A percentile compares a stretch with the other conserved stretches of the same genome.
Evolutionary conservation across 2,329 filamentous ascomycete species (phyloP).

Genomic region (Onygenales sp.): DNA sequence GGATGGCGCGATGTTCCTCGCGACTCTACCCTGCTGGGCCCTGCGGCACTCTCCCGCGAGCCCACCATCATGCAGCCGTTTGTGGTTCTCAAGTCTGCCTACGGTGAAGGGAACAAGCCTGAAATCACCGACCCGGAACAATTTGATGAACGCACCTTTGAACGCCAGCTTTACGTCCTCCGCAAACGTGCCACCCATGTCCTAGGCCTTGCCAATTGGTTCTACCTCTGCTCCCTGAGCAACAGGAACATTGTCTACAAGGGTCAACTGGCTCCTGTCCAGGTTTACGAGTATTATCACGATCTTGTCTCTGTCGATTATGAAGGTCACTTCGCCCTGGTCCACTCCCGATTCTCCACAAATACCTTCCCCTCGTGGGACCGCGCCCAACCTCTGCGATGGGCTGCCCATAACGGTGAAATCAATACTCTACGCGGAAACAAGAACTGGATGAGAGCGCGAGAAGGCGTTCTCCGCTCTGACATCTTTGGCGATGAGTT

Average conservation of each 20-base stretch:
- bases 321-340: slow-evolving; percentile 91
- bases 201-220: slow-evolving; percentile 95
- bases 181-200: slow-evolving; percentile 92
- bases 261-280: slow-evolving; percentile 84
- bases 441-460: slow-evolving; percentile 99
- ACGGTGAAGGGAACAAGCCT: slow-evolving; percentile 71
- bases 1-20: slow-evolving; percentile 94
- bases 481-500: slow-evolving; percentile 88
- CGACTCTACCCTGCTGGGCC: slow-evolving; percentile 86
- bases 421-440: slow-evolving; percentile 96
- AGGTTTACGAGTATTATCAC: slow-evolving; percentile 98
- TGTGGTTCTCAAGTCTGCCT: slow-evolving; percentile 75
- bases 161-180: slow-evolving; percentile 86
- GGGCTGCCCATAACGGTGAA: slow-evolving; percentile 97
- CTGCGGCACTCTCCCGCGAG: slow-evolving; percentile 86
- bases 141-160: slow-evolving; percentile 80
- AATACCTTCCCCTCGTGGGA: slow-evolving; percentile 99
- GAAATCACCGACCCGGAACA: slow-evolving; percentile 66
- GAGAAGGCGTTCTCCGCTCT: slow-evolving; percentile 90
- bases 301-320: slow-evolving; percentile 95
- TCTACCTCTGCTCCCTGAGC: slow-evolving; percentile 91
- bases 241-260: slow-evolving; percentile 99
- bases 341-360: slow-evolving; percentile 94
- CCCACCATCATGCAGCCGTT: slow-evolving; percentile 93
- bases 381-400: slow-evolving; percentile 87